Evolutionary conservation across 163 green algal genomes (phyloP), one percentile per base, ranked within the genome.

Genomic region (Coccomyxa subellipsoidea): DNA sequence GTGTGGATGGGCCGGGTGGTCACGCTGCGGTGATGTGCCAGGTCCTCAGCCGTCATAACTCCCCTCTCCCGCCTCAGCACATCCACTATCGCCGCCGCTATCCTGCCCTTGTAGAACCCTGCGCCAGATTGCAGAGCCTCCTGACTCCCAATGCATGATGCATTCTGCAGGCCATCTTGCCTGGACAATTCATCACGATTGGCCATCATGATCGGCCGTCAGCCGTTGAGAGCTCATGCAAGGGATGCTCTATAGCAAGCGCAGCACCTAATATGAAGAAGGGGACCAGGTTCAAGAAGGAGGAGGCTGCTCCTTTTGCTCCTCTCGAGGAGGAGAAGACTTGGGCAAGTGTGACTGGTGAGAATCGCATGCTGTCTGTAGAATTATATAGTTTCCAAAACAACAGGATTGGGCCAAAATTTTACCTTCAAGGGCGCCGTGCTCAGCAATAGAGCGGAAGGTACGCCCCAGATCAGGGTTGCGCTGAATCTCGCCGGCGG

Each of bases 81-180:
- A 38, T 85, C 73, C 38, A 93, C 90, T 35, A 95, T 91, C 0
- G 88, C 88, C 54, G 93, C 87, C 29, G 87, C 92, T 35, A 92
- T 86, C 18, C 78, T 77, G 7, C 89, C 90, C 39, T 39, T 81
- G 89, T 95, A 95, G 81, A 95, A 94, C 12, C 89, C 92, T 92
- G 85, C 39, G 82, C 0, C 0, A 7, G 47, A 18, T 18, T 66
- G 47, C 47, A 66, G 47, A 18, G 47, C 47, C 12, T 66, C 47
- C 18, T 66, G 47, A 66, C 47, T 66, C 47, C 47, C 47, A 66
- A 66, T 66, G 47, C 47, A 29, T 18, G n/a, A n/a, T n/a, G n/a
- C n/a, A 59, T 59, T 5, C 21, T 27, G 23, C 47, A 59, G 47
- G 4, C 21, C 47, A 59, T 59, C 47, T 27, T 12, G 23, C 47